Evolutionary conservation across 768 basidiomycete genomes (phyloP).

Genomic region (Chalciporus chontae): DNA sequence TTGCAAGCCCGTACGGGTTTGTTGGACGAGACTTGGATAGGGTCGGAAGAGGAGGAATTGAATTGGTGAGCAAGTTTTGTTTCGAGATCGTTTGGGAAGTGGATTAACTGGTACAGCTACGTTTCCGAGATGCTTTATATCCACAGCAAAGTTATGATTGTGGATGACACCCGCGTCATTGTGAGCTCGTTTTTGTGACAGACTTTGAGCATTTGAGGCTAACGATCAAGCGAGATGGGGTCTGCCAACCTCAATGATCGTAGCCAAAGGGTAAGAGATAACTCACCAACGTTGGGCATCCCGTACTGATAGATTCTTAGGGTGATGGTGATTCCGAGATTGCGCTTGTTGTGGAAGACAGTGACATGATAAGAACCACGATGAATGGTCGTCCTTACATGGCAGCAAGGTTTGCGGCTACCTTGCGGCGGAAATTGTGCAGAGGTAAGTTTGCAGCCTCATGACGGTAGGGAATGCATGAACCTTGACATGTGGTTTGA

Average conservation of each 20-base stretch:
- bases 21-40: constrained; percentile 80
- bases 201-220: constrained; percentile 1
- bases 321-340: constrained; percentile 97
- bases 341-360: constrained; percentile 87
- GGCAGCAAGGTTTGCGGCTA: constrained; percentile 78
- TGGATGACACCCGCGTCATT: constrained; percentile 88
- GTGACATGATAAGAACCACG: constrained; percentile 63
- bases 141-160: constrained; percentile 90
- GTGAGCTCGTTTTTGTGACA: constrained; percentile 40
- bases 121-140: constrained; percentile 81
- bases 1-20: constrained; percentile 59
- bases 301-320: constrained; percentile 32
- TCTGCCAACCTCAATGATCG: constrained; percentile 93
- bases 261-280: constrained; percentile 57
- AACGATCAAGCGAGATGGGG: constrained; percentile 59
- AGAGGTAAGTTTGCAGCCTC: constrained; percentile 47
- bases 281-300: neutral
- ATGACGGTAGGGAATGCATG: neutral
- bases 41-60: constrained; percentile 78
- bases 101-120: constrained; percentile 47
- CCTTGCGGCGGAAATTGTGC: constrained; percentile 80
- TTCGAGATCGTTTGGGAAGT: neutral
- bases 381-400: constrained; percentile 78
- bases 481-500: constrained; percentile 7
- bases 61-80: constrained; percentile 53